A percentile compares a stretch with the other conserved stretches of the same genome.
These are phyloP conservation scores for Penicillium thymicola DNA, from an alignment of 2,329 filamentous ascomycete genomes.

Conservation along the genomic window DNA sequence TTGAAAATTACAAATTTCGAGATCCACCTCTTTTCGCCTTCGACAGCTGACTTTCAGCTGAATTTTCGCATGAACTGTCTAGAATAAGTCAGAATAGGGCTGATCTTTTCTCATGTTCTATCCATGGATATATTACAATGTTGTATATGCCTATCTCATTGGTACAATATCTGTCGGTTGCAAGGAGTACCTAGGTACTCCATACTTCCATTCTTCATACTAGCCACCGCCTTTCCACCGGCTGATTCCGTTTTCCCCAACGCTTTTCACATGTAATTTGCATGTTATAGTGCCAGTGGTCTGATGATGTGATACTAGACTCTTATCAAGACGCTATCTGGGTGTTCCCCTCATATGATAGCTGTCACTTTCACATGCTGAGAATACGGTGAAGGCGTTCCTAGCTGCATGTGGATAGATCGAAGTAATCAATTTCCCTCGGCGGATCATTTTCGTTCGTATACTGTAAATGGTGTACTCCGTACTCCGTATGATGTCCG, in stretches of 20 bases:
- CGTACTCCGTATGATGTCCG: no score
- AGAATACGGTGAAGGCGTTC: conserved; percentile 2
- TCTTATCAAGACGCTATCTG: not conserved
- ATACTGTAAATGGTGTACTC: not conserved
- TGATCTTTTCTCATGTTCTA: not conserved
- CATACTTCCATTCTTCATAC: not conserved
- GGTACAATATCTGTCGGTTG: not conserved
- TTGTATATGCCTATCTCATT: not conserved
- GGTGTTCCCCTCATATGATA: not conserved
- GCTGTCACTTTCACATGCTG: conserved; percentile 13
- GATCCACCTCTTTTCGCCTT: not conserved
- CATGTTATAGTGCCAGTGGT: not conserved
- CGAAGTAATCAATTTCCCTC: conserved; percentile 17
- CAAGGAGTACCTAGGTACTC: not conserved
- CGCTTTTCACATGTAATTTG: not conserved
- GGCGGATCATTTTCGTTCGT: conserved; percentile 23
- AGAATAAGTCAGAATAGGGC: not conserved
- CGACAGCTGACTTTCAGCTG: not conserved
- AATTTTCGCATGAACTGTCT: conserved; percentile 1
- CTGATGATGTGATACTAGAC: not conserved
- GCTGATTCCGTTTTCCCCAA: not conserved
- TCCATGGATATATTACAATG: no score
- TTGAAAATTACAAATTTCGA: not conserved
- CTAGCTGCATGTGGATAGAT: conserved; percentile 6
- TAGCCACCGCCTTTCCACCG: not conserved